Evolutionary conservation across 257 asterid species (phyloP).

Genomic region (Galeopsis tetrahit): DNA sequence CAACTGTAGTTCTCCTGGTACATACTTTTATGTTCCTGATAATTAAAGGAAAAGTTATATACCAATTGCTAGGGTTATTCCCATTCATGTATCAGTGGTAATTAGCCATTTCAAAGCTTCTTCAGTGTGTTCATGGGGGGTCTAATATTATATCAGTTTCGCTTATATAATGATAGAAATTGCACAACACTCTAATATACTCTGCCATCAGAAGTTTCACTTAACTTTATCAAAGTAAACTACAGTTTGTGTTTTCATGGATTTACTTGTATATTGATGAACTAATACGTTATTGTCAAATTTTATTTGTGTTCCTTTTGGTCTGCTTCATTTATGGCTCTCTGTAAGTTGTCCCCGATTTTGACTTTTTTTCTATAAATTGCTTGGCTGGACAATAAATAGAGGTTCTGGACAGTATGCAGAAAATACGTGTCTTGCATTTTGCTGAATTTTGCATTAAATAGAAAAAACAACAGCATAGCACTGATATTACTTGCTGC

Average conservation of each 20-base stretch:
- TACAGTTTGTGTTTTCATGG: conserved; percentile 5
- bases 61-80: background rate
- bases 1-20: background rate
- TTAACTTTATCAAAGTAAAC: conserved; percentile 13
- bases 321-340: conserved; percentile 4
- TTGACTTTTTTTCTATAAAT: conserved; percentile 1
- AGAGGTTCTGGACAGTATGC: conserved; percentile 14
- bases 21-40: background rate
- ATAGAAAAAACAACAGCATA: conserved; percentile 17
- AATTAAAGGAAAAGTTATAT: background rate
- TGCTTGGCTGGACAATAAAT: conserved; percentile 20
- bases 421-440: conserved; percentile 13
- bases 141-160: background rate
- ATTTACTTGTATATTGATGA: conserved; percentile 1
- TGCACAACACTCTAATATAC: background rate
- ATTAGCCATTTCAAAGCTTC: background rate
- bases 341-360: background rate
- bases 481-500: conserved; percentile 29
- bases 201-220: background rate
- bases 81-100: background rate
- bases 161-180: background rate
- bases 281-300: conserved; percentile 2
- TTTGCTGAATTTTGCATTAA: conserved; percentile 26
- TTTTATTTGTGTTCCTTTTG: background rate
- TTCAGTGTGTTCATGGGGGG: conserved; percentile 13